Conservation (phyloP, 2,329 filamentous ascomycete genomes). For the Claviceps quebecensis region DNA sequence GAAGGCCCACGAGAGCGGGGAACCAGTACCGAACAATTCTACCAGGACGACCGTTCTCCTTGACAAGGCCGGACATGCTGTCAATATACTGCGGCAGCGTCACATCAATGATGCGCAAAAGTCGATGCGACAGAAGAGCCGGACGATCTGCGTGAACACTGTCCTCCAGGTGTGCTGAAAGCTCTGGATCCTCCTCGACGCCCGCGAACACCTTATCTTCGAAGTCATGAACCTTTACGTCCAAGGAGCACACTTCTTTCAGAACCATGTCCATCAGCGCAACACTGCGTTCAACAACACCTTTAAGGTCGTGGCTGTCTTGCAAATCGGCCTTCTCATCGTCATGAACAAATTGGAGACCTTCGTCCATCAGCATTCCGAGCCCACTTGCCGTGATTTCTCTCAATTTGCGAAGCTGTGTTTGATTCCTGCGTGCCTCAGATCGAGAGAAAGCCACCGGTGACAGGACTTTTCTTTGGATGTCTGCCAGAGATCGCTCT, state of each 20-base stretch:
- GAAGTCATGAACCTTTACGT: conserved; percentile 47
- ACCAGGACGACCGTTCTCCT: conserved; percentile 61
- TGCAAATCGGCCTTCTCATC: conserved; percentile 42
- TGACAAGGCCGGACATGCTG: conserved; percentile 40
- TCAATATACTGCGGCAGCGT: conserved; percentile 54
- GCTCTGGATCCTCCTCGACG: conserved; percentile 46
- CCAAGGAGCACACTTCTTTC: conserved; percentile 51
- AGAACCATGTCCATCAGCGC: conserved; percentile 78
- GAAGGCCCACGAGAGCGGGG: conserved; percentile 52
- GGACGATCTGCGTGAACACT: conserved; percentile 32
- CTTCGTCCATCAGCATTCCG: conserved; percentile 78
- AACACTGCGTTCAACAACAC: conserved; percentile 65
- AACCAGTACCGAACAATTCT: conserved; percentile 77
- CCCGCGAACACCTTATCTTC: conserved; percentile 51
- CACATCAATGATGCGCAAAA: conserved; percentile 54
- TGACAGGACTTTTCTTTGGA: conserved; percentile 59
- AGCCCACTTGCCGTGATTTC: conserved; percentile 75
- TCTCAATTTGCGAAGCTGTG: conserved; percentile 54
- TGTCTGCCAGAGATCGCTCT: conserved; percentile 55
- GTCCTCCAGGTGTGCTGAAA: conserved; percentile 38
- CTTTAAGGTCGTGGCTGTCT: conserved; percentile 45
- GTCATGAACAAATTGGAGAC: conserved; percentile 51
- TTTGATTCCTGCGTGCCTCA: conserved; percentile 63
- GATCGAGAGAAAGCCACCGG: conserved; percentile 63
- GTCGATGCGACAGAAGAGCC: conserved; percentile 48